phyloP scores from a whole-genome alignment of 164 flowering plant genomes.

The Nelumbo lutea region DNA sequence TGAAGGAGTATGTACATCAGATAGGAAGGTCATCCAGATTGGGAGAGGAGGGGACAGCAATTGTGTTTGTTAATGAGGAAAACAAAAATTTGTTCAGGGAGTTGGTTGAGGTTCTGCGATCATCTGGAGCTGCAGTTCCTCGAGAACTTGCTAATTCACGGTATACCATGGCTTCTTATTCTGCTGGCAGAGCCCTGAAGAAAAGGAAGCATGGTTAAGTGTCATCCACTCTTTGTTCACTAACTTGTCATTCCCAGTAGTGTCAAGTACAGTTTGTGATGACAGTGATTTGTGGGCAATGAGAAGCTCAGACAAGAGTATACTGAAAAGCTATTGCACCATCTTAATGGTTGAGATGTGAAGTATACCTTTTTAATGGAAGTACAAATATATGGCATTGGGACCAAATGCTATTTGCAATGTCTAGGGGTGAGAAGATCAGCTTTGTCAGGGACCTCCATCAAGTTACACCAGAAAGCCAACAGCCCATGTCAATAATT shows the following conservation, averaged over 20 bases:
- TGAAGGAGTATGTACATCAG: slow-evolving; percentile 85
- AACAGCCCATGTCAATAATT: too few relatives aligned
- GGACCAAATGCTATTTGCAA: too few relatives aligned
- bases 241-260: neutral
- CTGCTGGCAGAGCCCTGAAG: slow-evolving; percentile 29
- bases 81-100: slow-evolving; percentile 58
- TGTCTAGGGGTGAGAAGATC: too few relatives aligned
- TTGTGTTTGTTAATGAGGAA: slow-evolving; percentile 78
- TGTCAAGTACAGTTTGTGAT: neutral
- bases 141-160: slow-evolving; percentile 72
- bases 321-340: too few relatives aligned
- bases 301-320: too few relatives aligned
- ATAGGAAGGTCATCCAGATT: slow-evolving; percentile 87
- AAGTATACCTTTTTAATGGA: too few relatives aligned
- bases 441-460: too few relatives aligned
- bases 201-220: slow-evolving; percentile 46
- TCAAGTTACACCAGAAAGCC: too few relatives aligned
- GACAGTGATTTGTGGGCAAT: too few relatives aligned
- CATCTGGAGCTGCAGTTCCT: slow-evolving; percentile 71
- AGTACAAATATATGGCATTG: too few relatives aligned
- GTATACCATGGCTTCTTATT: slow-evolving; percentile 25
- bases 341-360: too few relatives aligned
- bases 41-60: slow-evolving; percentile 74
- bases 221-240: neutral
- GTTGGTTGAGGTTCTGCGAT: slow-evolving; percentile 50